Evolutionary conservation across 78 protist genomes (phyloP).

Genomic region (Dictyostelium firmibasis): DNA sequence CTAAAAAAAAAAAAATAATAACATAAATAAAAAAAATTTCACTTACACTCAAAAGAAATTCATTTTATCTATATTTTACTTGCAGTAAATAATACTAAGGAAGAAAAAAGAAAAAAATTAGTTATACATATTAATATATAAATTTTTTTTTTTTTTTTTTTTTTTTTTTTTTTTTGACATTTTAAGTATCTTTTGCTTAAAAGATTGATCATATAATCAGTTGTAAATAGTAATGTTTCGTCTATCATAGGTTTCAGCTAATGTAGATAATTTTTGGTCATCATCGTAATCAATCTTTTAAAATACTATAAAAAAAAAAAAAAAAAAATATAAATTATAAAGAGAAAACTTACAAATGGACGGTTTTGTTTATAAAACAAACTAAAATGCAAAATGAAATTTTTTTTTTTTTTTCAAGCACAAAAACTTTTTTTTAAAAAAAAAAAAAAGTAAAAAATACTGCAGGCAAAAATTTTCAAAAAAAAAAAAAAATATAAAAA

Average conservation of each 20-base stretch:
- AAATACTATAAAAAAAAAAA: too few species aligned
- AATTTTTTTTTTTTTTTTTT: neutral
- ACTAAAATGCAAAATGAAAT: neutral
- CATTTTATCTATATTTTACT: too few species aligned
- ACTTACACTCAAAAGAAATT: neutral
- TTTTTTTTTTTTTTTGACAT: neutral
- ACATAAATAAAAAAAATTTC: neutral
- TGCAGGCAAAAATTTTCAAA: neutral
- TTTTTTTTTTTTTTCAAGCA: neutral
- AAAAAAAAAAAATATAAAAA: neutral
- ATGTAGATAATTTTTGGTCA: neutral
- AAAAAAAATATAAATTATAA: too few species aligned
- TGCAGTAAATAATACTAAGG: neutral
- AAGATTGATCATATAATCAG: neutral
- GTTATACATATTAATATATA: neutral
- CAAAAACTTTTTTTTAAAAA: neutral
- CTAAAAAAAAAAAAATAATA: neutral
- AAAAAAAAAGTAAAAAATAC: neutral
- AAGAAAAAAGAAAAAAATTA: neutral
- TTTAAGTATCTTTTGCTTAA: neutral
- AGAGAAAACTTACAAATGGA: neutral
- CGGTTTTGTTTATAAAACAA: neutral
- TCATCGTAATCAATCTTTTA: neutral
- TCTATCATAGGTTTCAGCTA: slow-evolving; percentile 10
- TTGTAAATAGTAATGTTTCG: neutral